Conservation (phyloP, 768 basidiomycete species). For the Suillus paluster region DNA sequence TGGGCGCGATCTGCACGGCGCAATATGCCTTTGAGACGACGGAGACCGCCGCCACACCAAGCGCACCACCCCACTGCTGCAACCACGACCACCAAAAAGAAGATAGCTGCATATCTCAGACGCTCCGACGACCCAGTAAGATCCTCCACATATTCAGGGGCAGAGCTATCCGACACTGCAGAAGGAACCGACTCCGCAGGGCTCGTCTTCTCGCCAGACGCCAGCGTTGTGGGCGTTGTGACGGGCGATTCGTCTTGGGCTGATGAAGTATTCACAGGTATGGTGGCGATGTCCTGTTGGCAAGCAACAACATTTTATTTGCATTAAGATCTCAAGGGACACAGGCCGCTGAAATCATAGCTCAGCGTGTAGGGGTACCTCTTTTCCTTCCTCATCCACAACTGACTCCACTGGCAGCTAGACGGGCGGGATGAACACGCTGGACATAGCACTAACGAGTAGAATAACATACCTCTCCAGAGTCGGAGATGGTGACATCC, state of each 20-base stretch:
- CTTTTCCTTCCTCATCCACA: slow-evolving; percentile 68
- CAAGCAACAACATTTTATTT: slow-evolving; percentile 58
- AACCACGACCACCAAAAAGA: slow-evolving; percentile 45
- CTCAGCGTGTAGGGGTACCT: slow-evolving; percentile 96
- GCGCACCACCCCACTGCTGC: slow-evolving; percentile 49
- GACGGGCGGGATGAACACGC: slow-evolving; percentile 8
- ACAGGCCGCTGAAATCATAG: slow-evolving; percentile 65
- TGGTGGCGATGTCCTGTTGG: slow-evolving; percentile 46
- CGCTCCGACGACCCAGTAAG: slow-evolving; percentile 5
- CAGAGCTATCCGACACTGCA: slow-evolving; percentile 11
- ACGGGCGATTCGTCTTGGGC: slow-evolving; percentile 15
- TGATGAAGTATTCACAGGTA: slow-evolving; percentile 21
- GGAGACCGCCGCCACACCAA: slow-evolving; percentile 54
- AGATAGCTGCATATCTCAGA: slow-evolving; percentile 26
- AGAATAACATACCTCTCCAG: slow-evolving; percentile 74
- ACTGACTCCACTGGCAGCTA: slow-evolving; percentile 59
- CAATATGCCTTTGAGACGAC: slow-evolving; percentile 47
- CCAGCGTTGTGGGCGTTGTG: slow-evolving; percentile 15
- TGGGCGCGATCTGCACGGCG: slow-evolving; percentile 37
- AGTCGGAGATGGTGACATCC: slow-evolving; percentile 80
- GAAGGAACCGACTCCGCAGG: slow-evolving; percentile 5
- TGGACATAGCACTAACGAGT: slow-evolving; percentile 17
- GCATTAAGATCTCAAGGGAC: slow-evolving; percentile 43
- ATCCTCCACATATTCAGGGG: slow-evolving; percentile 17
- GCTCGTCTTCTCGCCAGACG: slow-evolving; percentile 8